These are phyloP conservation scores for Suillus brevipes DNA, from an alignment of 768 basidiomycete species.

Conservation along the genomic window DNA sequence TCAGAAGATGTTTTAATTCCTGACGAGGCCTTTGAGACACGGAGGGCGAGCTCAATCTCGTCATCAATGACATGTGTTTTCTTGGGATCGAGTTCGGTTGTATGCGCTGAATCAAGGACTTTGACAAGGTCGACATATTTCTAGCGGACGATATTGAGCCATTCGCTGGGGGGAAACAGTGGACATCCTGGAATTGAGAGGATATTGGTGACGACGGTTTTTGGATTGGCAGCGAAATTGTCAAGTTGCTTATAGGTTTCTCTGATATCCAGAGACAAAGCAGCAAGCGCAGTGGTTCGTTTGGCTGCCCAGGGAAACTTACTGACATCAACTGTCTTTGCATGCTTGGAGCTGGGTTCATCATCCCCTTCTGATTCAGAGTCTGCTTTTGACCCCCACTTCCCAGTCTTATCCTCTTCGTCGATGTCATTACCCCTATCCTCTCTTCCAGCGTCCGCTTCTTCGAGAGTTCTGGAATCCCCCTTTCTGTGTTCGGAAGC, in stretches of 20 bases:
- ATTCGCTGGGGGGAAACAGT: conserved; percentile 11
- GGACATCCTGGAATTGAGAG: neutral
- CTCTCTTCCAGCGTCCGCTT: no score
- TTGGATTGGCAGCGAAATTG: conserved; percentile 5
- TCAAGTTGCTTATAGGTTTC: neutral
- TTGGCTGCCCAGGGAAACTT: no score
- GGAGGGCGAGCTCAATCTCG: conserved; percentile 7
- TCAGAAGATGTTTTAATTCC: neutral
- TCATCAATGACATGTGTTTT: conserved; percentile 9
- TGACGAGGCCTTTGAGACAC: neutral
- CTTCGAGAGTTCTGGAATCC: no score
- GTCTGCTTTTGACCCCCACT: no score
- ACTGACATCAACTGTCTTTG: no score
- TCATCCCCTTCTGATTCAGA: no score
- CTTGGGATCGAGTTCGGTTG: conserved; percentile 3
- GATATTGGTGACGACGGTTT: conserved; percentile 1
- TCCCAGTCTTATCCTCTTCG: no score
- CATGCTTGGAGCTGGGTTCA: no score
- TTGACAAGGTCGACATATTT: conserved; percentile 9
- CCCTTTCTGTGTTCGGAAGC: no score
- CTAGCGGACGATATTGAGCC: conserved; percentile 13
- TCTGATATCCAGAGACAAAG: neutral
- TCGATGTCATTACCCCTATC: no score
- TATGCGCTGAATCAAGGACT: conserved; percentile 10
- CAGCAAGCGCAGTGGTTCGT: neutral